A percentile compares a stretch with the other conserved stretches of the same genome.
phyloP scores from a whole-genome alignment of 75 land plant species.

The Selaginella moellendorffii region DNA sequence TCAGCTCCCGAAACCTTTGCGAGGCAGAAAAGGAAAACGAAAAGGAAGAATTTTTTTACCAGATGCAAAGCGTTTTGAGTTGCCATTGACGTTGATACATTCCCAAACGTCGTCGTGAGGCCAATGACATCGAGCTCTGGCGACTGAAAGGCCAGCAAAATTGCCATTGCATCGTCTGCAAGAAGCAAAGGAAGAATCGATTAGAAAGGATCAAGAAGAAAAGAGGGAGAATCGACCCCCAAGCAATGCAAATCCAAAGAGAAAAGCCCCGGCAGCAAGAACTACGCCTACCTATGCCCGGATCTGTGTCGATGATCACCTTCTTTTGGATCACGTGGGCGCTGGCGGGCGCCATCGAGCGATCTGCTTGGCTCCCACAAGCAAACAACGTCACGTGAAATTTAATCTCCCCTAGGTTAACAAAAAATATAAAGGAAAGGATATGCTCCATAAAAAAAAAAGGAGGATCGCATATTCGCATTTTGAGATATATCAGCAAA shows the following conservation, averaged over 20 bases:
- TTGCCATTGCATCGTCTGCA: conserved; percentile 97
- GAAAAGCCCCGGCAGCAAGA: not conserved
- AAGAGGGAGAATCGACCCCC: no score
- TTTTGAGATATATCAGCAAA: no score
- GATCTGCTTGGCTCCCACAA: no score
- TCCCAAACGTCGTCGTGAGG: conserved; percentile 91
- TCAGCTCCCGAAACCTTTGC: no score
- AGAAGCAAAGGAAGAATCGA: conserved; percentile 6
- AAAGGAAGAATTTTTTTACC: no score
- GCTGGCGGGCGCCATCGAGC: not conserved
- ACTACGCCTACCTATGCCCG: conserved; percentile 61
- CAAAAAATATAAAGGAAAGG: no score
- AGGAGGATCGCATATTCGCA: no score
- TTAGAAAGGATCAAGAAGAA: no score
- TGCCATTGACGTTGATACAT: conserved; percentile 70
- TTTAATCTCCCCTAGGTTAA: no score
- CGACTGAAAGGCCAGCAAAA: conserved; percentile 73
- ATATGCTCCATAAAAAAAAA: no score
- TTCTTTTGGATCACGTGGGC: conserved; percentile 31
- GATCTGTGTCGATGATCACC: conserved; percentile 94
- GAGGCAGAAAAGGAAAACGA: no score
- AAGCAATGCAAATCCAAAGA: not conserved
- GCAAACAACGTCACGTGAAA: no score
- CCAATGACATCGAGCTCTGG: conserved; percentile 91
- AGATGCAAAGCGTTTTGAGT: conserved; percentile 84